Conservation (phyloP, 2,329 filamentous ascomycete species). For the Lasiodiplodia gonubiensis region DNA sequence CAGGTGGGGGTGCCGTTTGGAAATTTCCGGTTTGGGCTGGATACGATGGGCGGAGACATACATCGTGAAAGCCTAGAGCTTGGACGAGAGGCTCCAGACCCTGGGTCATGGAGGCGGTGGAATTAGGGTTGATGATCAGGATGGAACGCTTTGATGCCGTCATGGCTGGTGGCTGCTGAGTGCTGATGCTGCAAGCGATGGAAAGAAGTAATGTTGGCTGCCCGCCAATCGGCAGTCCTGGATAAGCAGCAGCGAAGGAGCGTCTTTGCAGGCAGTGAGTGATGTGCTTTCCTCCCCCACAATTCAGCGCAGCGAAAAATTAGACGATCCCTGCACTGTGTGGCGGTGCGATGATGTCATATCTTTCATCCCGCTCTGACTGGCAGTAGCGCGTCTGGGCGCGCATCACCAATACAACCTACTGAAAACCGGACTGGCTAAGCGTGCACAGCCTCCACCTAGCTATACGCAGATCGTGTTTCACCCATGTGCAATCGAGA, state of each 20-base stretch:
- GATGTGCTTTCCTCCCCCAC: conserved; percentile 7
- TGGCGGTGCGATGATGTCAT: conserved; percentile 24
- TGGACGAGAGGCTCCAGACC: conserved; percentile 62
- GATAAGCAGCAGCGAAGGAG: conserved; percentile 10
- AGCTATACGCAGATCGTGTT: neutral
- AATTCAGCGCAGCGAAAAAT: neutral
- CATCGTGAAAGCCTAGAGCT: conserved; percentile 48
- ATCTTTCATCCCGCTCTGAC: neutral
- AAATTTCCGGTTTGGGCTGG: neutral
- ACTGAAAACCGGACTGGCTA: neutral
- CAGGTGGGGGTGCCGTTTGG: neutral
- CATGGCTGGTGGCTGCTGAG: conserved; percentile 2
- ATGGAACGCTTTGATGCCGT: conserved; percentile 51
- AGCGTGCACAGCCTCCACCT: neutral
- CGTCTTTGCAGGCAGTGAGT: neutral
- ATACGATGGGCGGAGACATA: neutral
- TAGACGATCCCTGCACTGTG: conserved; percentile 12
- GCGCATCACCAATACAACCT: conserved; percentile 3
- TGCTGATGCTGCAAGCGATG: conserved; percentile 9
- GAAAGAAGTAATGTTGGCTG: neutral
- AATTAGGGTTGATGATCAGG: conserved; percentile 81
- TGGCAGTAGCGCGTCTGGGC: conserved; percentile 16
- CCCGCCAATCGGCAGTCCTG: neutral
- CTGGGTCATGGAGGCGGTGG: conserved; percentile 73
- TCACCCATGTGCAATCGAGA: neutral